Base-by-base conservation (phyloP, 305 asterid species). In the Euphrasia arctica region DNA sequence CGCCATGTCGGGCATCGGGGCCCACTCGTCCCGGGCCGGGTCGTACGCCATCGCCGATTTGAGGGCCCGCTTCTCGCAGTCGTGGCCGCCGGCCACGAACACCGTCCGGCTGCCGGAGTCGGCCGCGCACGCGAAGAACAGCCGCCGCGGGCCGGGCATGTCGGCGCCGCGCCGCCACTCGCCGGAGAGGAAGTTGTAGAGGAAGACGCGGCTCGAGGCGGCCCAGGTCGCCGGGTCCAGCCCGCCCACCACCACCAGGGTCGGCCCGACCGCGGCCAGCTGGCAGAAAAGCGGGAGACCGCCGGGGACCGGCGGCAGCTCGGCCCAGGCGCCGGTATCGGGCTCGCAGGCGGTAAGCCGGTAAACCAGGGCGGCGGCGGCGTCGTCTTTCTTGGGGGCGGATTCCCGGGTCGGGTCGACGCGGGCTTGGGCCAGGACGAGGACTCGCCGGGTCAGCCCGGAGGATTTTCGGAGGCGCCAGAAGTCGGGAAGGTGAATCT, bases 31-130 rank as follows among this genome's bases (percentile, higher is more conserved):
- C 0, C 25, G 15, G 5, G 51, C 68, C 81, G 86, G 83, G 63
- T 88, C 85, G 52, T 91, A 91, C 27, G 79, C 80, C 78, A 84
- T 28, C 1, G 88, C 89, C 0, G 94, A 86, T 18, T 60, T 76
- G 69, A 91, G 36, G 0, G 98, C 95, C 51, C 85, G 73, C 71
- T 88, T 91, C 48, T 83, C 90, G 7, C 59, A 58, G 51, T 86
- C 96, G 67, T 91, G 98, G 0, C 98, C 96, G 0, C 98, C 96
- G 1, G 94, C 95, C 4, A 91, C 84, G 34, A 71, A 82, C 61
- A 88, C 91, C 63, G 45, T 82, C 54, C 79, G 69, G 0, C 64
- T 7, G 2, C 65, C 61, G 31, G 31, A 32, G 62, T 88, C 91
- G 2, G 96, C 78, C 29, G 84, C 83, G 47, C 96, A 88, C 0